Base-by-base conservation (phyloP, 73 alveolate species). In the Uronychia binucleata region DNA sequence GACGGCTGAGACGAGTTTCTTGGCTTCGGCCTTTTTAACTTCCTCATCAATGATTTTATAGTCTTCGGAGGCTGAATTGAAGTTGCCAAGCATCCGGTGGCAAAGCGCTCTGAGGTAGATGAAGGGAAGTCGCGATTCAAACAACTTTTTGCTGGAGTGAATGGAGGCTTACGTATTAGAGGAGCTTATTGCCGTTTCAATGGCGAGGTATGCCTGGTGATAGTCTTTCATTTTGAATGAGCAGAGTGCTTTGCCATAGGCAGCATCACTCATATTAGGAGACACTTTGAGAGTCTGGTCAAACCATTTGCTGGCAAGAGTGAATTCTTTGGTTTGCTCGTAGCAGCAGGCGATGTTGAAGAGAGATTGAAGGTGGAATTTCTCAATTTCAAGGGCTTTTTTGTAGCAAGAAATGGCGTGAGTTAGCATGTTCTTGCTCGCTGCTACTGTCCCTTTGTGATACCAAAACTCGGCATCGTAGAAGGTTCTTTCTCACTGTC, bases 381-480 rank as follows among this genome's bases (percentile, higher is more conserved):
- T 46, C 67, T 46, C n/a, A 46, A 46, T 46, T 5, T 5, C 5
- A 1, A 83, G 58, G 1, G 90, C 90, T 75, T 75, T 26, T 33
- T 33, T 83, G 33, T 83, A 83, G 78, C 90, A 83, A 25, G 78
- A 78, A 1, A 83, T 33, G n/a, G 90, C 90, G 11, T 83, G 60
- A 26, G 30, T 59, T 84, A 83, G 74, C 58, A 60, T 19, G 33
- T 75, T 33, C 31, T 83, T 83, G 32, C 74, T 26, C 14, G 84
- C 83, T 58, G 90, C 76, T 1, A 74, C 76, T 1, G 76, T 83
- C 0, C 90, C 90, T 35, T 83, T 83, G 28, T 83, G 90, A 30
- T 83, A 83, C 90, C 90, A 83, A 32, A 83, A 83, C 31, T 83
- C 90, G 14, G 90, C 83, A 33, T 83, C 90, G 28, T 77, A 8